These are phyloP conservation scores for Leucaena leucocephala DNA, from an alignment of 306 rosid genomes.

Conservation along the genomic window DNA sequence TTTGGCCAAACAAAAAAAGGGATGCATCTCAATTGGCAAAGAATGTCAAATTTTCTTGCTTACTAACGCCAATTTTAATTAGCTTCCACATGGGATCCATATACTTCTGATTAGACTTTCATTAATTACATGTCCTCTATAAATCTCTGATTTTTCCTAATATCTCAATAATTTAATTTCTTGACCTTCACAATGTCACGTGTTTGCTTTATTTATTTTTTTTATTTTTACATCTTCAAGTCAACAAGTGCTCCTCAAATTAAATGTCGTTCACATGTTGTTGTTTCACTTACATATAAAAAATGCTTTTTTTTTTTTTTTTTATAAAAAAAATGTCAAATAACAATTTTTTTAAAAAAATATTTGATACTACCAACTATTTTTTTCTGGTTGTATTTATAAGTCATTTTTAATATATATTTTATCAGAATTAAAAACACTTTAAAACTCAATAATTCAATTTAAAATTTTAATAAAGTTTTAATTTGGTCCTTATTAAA, in stretches of 20 bases:
- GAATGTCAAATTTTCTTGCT: slow-evolving; percentile 28
- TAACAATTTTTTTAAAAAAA: too few species aligned
- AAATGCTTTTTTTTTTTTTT: background rate
- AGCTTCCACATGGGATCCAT: background rate
- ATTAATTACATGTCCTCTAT: slow-evolving; percentile 1
- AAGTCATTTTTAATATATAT: too few species aligned
- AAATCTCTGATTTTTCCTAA: background rate
- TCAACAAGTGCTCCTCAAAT: background rate
- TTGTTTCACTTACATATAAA: background rate
- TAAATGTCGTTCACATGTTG: background rate
- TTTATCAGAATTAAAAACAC: too few species aligned
- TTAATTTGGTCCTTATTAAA: too few species aligned
- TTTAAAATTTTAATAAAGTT: too few species aligned
- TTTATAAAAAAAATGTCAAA: too few species aligned
- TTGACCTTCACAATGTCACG: background rate
- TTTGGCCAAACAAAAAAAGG: too few species aligned
- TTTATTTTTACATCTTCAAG: background rate
- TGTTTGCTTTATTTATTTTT: background rate
- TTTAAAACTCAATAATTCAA: too few species aligned
- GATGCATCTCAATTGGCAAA: background rate
- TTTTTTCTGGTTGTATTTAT: too few species aligned
- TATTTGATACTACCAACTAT: too few species aligned
- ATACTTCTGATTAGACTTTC: background rate
- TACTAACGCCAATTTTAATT: background rate
- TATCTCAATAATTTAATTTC: background rate